Conservation (phyloP, 805 yeast genomes). For the Candida germanica region DNA sequence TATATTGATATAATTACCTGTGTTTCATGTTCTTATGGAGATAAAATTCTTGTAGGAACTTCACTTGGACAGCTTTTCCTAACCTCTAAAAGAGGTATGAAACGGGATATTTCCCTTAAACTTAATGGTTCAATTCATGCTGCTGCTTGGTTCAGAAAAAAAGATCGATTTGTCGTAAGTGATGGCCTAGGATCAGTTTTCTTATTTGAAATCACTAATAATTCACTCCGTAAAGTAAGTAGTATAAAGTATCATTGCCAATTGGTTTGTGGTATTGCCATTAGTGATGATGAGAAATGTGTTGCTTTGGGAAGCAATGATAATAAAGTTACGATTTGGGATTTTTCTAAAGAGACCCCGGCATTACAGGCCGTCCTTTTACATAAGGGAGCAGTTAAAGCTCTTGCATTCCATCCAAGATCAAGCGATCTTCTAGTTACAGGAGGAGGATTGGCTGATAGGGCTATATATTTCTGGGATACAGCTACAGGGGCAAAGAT, state of each 20-base stretch:
- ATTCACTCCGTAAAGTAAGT: constrained; percentile 3
- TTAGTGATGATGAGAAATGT: constrained; percentile 51
- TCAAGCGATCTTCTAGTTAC: constrained; percentile 74
- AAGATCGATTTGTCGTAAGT: constrained; percentile 53
- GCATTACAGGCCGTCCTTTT: constrained; percentile 45
- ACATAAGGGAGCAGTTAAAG: constrained; percentile 87
- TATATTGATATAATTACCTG: constrained; percentile 50
- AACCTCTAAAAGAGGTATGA: constrained; percentile 11
- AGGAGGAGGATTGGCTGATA: constrained; percentile 86
- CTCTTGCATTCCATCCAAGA: constrained; percentile 92
- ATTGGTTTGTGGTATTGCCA: constrained; percentile 49
- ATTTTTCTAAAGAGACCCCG: constrained; percentile 47
- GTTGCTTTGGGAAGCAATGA: constrained; percentile 85
- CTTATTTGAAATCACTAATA: constrained; percentile 30
- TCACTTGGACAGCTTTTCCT: constrained; percentile 49
- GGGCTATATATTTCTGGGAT: constrained; percentile 86
- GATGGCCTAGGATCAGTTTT: constrained; percentile 61
- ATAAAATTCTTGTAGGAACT: constrained; percentile 54
- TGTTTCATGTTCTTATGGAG: constrained; percentile 51
- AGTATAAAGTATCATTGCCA: constrained; percentile 29
- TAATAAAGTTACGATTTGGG: constrained; percentile 77
- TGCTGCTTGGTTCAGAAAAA: constrained; percentile 54
- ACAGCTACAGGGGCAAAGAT: constrained; percentile 72
- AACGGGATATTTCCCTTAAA: neutral
- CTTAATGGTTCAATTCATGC: constrained; percentile 29